Conservation (phyloP, 805 yeast species). For the Spathaspora arborariae region DNA sequence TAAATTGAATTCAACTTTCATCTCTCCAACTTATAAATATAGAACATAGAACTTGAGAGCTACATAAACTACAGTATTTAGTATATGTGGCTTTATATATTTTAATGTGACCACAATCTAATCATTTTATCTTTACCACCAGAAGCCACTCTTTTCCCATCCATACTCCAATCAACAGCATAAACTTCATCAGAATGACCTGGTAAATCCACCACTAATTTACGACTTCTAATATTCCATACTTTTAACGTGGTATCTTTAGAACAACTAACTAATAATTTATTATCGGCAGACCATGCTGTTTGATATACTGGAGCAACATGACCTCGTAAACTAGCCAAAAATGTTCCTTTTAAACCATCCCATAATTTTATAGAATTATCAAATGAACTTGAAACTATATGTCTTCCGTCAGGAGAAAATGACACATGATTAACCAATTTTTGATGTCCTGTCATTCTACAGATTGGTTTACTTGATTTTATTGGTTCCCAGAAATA, state of each 20-base stretch:
- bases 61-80: not conserved
- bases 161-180: conserved; percentile 97
- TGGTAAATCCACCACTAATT: conserved; percentile 84
- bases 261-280: conserved; percentile 87
- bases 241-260: conserved; percentile 95
- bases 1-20: no score
- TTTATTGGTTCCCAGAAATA: conserved; percentile 91
- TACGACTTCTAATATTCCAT: conserved; percentile 89
- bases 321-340: conserved; percentile 91
- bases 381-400: conserved; percentile 93
- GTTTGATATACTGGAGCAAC: conserved; percentile 98
- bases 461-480: conserved; percentile 74
- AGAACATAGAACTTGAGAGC: no score
- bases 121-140: conserved; percentile 97
- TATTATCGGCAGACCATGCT: conserved; percentile 94
- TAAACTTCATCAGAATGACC: conserved; percentile 96
- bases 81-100: not conserved
- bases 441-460: conserved; percentile 98
- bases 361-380: conserved; percentile 96
- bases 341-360: conserved; percentile 84
- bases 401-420: conserved; percentile 89
- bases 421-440: conserved; percentile 93
- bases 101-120: conserved; percentile 82
- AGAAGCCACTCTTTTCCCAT: conserved; percentile 90
- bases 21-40: no score